These are phyloP conservation scores for Eleusine indica DNA, from an alignment of 176 grass and related monocot genomes.

Conservation along the genomic window DNA sequence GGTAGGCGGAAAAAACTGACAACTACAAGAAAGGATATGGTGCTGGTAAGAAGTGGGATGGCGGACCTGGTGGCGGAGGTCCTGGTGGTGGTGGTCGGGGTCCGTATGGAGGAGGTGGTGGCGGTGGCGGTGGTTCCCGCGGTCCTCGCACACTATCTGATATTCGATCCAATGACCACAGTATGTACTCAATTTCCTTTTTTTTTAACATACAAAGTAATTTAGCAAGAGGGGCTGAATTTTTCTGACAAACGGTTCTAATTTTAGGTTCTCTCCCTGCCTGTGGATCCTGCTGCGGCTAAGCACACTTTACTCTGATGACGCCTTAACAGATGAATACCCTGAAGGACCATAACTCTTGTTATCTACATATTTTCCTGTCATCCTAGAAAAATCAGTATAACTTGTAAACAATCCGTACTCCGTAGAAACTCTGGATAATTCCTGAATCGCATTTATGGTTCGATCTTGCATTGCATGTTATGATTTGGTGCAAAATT, in stretches of 20 bases:
- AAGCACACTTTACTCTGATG: not conserved
- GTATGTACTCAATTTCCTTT: conserved; percentile 47
- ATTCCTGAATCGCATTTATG: not conserved
- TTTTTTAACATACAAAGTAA: not conserved
- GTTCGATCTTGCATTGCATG: conserved; percentile 3
- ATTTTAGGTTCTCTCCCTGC: conserved; percentile 93
- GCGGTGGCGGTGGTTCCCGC: conserved; percentile 51
- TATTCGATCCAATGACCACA: conserved; percentile 73
- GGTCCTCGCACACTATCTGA: conserved; percentile 78
- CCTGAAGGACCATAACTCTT: not conserved
- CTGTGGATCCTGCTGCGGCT: conserved; percentile 97
- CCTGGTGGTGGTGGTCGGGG: conserved; percentile 68
- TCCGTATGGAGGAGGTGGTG: conserved; percentile 65
- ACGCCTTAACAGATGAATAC: conserved; percentile 15
- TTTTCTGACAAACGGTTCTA: conserved; percentile 14
- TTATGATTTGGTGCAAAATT: not conserved
- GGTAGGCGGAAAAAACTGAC: conserved; percentile 78
- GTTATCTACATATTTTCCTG: not conserved
- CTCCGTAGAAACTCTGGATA: conserved; percentile 3
- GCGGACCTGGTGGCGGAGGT: conserved; percentile 86
- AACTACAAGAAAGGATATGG: conserved; percentile 84
- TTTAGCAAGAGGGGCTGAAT: not conserved
- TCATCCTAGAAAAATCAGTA: conserved; percentile 14
- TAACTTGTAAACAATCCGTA: conserved; percentile 27
- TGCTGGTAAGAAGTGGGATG: conserved; percentile 92